Evolutionary conservation across 805 yeast genomes (phyloP).

Genomic region (Kodamaea nitidulidarum): DNA sequence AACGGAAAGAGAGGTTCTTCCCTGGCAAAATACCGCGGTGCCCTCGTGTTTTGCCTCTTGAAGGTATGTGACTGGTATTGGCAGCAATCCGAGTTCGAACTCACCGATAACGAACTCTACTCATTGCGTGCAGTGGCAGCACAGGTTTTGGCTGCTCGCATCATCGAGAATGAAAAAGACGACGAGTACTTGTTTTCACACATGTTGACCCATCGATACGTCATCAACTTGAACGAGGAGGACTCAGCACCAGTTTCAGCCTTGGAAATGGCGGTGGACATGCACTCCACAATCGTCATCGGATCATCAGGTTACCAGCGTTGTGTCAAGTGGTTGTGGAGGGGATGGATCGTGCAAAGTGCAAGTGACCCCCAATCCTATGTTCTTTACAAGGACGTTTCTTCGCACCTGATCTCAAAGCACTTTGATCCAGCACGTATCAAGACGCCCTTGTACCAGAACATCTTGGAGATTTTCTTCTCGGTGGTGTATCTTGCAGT

Average conservation of each 20-base stretch:
- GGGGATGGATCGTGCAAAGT: slow-evolving; percentile 87
- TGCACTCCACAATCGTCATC: slow-evolving; percentile 73
- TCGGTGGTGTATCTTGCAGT: slow-evolving; percentile 59
- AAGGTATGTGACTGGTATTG: slow-evolving; percentile 79
- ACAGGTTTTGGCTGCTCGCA: slow-evolving; percentile 62
- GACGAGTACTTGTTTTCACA: slow-evolving; percentile 65
- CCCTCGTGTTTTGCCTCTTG: slow-evolving; percentile 64
- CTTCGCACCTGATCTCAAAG: slow-evolving; percentile 47
- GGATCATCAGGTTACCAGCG: slow-evolving; percentile 81
- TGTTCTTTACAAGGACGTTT: slow-evolving; percentile 57
- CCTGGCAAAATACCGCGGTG: slow-evolving; percentile 60
- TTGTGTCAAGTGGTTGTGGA: slow-evolving; percentile 86
- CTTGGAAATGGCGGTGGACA: slow-evolving; percentile 79
- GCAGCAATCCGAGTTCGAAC: slow-evolving; percentile 52
- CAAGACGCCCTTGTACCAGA: slow-evolving; percentile 82
- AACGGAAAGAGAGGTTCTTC: slow-evolving; percentile 51
- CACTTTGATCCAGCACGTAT: slow-evolving; percentile 83
- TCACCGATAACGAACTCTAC: slow-evolving; percentile 65
- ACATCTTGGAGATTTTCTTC: slow-evolving; percentile 62
- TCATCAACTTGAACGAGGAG: slow-evolving; percentile 56
- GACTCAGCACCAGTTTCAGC: slow-evolving; percentile 70
- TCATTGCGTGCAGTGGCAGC: slow-evolving; percentile 63
- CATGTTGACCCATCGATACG: slow-evolving; percentile 72
- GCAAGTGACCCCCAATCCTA: slow-evolving; percentile 66
- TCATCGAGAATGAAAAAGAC: slow-evolving; percentile 60